Evolutionary conservation across 129 eudicot genomes (phyloP).

Genomic region (Lactuca saligna): DNA sequence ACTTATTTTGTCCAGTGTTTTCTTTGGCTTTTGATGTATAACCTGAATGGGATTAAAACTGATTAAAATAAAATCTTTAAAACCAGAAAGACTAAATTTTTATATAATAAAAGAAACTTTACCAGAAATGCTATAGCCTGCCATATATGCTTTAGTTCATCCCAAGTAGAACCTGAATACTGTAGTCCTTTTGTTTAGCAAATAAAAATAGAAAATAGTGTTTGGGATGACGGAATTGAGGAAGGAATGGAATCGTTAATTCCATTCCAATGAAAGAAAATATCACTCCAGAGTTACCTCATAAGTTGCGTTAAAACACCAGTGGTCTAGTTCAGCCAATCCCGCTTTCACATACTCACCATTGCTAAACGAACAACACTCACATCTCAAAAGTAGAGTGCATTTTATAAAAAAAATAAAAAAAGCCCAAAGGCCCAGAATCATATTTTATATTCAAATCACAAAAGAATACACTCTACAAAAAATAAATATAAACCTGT

Average conservation of each 20-base stretch:
- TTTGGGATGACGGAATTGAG: too few relatives aligned
- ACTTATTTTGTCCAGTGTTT: constrained; percentile 79
- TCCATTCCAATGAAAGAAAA: not conserved
- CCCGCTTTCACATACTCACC: constrained; percentile 52
- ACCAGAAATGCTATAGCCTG: constrained; percentile 68
- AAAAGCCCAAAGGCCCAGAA: too few relatives aligned
- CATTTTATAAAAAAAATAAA: too few relatives aligned
- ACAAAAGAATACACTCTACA: too few relatives aligned
- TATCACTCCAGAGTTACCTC: constrained; percentile 43
- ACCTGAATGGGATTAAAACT: constrained; percentile 47
- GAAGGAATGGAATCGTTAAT: too few relatives aligned
- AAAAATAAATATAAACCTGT: too few relatives aligned
- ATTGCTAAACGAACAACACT: too few relatives aligned
- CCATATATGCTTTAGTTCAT: constrained; percentile 88
- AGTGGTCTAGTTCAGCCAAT: constrained; percentile 75
- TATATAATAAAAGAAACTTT: constrained; percentile 5
- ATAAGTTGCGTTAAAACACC: constrained; percentile 83
- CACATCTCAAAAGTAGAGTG: too few relatives aligned
- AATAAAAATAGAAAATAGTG: constrained; percentile 7
- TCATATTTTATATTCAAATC: too few relatives aligned
- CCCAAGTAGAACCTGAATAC: constrained; percentile 97
- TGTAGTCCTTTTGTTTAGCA: constrained; percentile 42
- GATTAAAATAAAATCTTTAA: not conserved
- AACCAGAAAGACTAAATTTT: not conserved
- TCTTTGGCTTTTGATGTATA: constrained; percentile 92